phyloP scores from a whole-genome alignment of 1,284 basidiomycete genomes.

The Omphalotus olearius region DNA sequence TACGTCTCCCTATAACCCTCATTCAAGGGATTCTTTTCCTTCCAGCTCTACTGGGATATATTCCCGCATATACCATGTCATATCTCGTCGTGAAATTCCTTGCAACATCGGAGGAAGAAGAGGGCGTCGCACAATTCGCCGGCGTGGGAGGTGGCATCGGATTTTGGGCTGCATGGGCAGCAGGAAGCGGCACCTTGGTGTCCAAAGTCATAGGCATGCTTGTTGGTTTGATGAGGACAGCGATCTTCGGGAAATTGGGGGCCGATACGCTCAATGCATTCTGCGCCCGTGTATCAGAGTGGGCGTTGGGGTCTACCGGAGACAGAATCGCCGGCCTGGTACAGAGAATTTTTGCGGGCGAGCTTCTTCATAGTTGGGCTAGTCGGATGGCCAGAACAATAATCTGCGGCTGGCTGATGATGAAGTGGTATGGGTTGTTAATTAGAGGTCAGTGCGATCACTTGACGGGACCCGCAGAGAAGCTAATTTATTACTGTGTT shows the following conservation, averaged over 20 bases:
- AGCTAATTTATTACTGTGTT: neutral
- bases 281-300: neutral
- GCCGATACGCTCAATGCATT: neutral
- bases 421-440: constrained; percentile 43
- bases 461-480: constrained; percentile 3
- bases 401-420: constrained; percentile 30
- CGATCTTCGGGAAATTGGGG: neutral
- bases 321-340: neutral
- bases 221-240: neutral
- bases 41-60: constrained; percentile 30
- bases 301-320: neutral
- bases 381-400: constrained; percentile 21
- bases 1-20: constrained; percentile 20
- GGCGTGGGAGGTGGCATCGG: constrained; percentile 37
- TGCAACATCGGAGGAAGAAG: constrained; percentile 33
- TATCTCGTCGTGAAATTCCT: constrained; percentile 27
- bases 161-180: constrained; percentile 18
- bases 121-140: constrained; percentile 38
- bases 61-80: constrained; percentile 33
- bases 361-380: constrained; percentile 15
- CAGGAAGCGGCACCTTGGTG: constrained; percentile 12
- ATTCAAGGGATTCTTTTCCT: constrained; percentile 25
- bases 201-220: constrained; percentile 3
- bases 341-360: constrained; percentile 11
- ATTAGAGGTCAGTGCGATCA: constrained; percentile 29